Evolutionary conservation across 1,284 basidiomycete species (phyloP), one percentile per base, ranked within the genome.

Genomic region (Blastosporella zonata): DNA sequence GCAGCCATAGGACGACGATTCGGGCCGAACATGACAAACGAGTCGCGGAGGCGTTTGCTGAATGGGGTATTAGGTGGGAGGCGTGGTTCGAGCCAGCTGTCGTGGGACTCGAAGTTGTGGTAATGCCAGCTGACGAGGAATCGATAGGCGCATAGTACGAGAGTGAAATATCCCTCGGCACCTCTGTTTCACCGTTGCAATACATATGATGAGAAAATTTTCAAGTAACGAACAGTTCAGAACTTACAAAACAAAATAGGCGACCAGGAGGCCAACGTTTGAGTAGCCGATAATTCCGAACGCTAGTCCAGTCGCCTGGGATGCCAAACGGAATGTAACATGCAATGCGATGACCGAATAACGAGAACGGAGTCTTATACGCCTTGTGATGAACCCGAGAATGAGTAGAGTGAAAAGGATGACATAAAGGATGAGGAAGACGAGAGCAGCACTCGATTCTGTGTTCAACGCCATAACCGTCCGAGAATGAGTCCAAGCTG

Each of bases 61-160:
- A 27, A 27, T 28, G 57, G 49, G 36, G 54, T 52, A 3, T 50
- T 46, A 2, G 50, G 51, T 9, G 50, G 47, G 20, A 55, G 23
- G 6, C 53, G 54, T 2, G 65, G 66, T 38, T 69, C 67, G 5
- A 69, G 58, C 66, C 66, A 69, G 18, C 66, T 67, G 35, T 61
- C 58, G 7, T 62, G 59, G 3, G 50, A 52, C 6, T 59, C 52
- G 18, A 64, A 52, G 41, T 69, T 67, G 46, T 63, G 64, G 40
- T 64, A 58, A 22, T 69, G 67, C 67, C 67, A 69, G 22, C 60
- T 60, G 29, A 66, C 60, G 47, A 67, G 59, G 58, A 66, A 67
- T n/a, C 66, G 62, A 47, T 60, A 65, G 1, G 65, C 48, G 53
- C 66, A 67, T 2, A 67, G 52, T 23, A 67, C 65, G 43, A 67